These are phyloP conservation scores for Phialocephala subalpina DNA, from an alignment of 2,329 filamentous ascomycete genomes.

Conservation along the genomic window DNA sequence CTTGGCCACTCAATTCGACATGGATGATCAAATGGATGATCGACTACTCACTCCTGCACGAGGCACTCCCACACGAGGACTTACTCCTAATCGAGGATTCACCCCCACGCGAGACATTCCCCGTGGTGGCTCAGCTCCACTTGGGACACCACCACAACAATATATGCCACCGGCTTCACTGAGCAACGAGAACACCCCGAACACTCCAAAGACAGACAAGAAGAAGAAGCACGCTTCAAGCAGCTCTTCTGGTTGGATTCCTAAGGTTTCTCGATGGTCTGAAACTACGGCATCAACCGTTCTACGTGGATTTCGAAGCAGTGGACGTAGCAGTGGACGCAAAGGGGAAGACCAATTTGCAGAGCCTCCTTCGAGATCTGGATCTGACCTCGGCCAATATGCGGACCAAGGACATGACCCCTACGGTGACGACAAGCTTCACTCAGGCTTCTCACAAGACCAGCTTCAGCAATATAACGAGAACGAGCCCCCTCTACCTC, in stretches of 20 bases:
- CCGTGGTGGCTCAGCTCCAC: constrained; percentile 61
- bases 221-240: constrained; percentile 89
- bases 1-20: constrained; percentile 62
- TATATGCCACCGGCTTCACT: constrained; percentile 48
- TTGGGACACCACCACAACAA: constrained; percentile 66
- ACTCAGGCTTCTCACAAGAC: constrained; percentile 62
- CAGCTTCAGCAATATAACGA: constrained; percentile 46
- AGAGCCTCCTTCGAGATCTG: constrained; percentile 73
- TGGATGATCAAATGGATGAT: constrained; percentile 67
- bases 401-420: constrained; percentile 62
- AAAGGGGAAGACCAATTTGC: constrained; percentile 64
- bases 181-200: constrained; percentile 85
- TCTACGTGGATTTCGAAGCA: constrained; percentile 78
- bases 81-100: constrained; percentile 40
- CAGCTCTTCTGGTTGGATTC: constrained; percentile 80
- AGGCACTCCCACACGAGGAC: constrained; percentile 60
- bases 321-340: constrained; percentile 63
- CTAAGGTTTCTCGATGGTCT: constrained; percentile 96
- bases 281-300: constrained; percentile 93
- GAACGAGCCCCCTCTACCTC: constrained; percentile 38
- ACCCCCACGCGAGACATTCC: constrained; percentile 65
- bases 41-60: constrained; percentile 65
- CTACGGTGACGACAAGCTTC: constrained; percentile 68
- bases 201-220: constrained; percentile 76
- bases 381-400: constrained; percentile 76